Base-by-base conservation (phyloP, 78 protist species). In the Dictyostelium intermedium region DNA sequence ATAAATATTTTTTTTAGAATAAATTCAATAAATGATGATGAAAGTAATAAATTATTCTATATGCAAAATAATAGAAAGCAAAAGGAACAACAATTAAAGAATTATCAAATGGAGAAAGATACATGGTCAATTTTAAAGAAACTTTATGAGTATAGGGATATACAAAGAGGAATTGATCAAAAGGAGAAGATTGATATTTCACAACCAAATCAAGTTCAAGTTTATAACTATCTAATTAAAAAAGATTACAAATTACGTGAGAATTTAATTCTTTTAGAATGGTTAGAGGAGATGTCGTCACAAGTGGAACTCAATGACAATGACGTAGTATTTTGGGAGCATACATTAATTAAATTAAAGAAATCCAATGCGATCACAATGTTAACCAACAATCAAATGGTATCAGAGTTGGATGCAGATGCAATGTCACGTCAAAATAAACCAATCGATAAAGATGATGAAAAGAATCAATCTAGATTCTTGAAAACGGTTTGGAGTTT, bases 231-330 rank as follows among this genome's bases (percentile, higher is more conserved):
- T 25, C 13, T 66, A 39, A 47, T 60, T 72, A 41, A 83, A 66
- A 60, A 60, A 39, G 50, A 89, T 70, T 30, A 32, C 9, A 23
- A 63, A 32, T 23, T 89, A 39, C 34, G 77, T 32, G 87, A 89
- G 25, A 69, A 74, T 18, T 43, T 43, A 20, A 89, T 89, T 7
- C n/a, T 89, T 45, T 80, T 89, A 74, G 41, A 89, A 18, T 89
- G 94, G 94, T 69, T 89, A 32, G 87, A 89, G 13, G 94, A 78
- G 60, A 89, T 89, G 94, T n/a, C 87, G 41, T 45, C 82, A 13
- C 30, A 27, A 5, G 50, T 89, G 13, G 84, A 89, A 34, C 45
- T 41, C 69, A 80, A 18, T 27, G 74, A 66, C 11, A 61, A 20
- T 16, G 85, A 87, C 23, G 23, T 25, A 25, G 85, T 87, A 45